Evolutionary conservation across 2,329 filamentous ascomycete genomes (phyloP).

Genomic region (Fusarium protoensiforme): DNA sequence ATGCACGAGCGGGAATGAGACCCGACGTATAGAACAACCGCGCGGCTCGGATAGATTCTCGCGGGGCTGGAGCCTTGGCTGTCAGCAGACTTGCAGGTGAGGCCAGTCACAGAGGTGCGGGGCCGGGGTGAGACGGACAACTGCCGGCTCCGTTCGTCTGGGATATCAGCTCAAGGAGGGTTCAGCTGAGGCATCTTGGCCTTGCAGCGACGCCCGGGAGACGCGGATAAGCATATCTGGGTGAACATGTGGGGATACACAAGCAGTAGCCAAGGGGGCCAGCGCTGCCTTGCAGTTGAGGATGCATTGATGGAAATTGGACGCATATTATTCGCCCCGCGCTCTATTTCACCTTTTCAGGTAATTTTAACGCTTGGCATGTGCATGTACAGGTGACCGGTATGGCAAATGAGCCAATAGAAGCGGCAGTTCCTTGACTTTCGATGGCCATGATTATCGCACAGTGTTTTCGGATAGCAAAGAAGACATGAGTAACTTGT

Average conservation of each 20-base stretch:
- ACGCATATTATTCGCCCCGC: not conserved
- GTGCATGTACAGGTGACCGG: not conserved
- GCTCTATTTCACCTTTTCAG: not conserved
- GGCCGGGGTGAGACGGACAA: not conserved
- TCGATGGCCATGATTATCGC: not conserved
- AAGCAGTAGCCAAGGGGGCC: not conserved
- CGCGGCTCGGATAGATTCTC: not conserved
- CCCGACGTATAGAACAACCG: not conserved
- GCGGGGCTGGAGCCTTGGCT: not conserved
- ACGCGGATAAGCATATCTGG: not conserved
- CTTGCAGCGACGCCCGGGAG: not conserved
- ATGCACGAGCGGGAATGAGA: constrained; percentile 3
- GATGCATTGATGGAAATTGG: not conserved
- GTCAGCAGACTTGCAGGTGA: constrained; percentile 1
- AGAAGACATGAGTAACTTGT: not conserved
- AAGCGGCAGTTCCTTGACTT: too few relatives aligned
- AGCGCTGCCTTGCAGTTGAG: not conserved
- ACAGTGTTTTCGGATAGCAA: not conserved
- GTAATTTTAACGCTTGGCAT: not conserved
- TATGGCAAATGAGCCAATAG: not conserved
- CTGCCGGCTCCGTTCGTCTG: not conserved
- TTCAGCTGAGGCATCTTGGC: not conserved
- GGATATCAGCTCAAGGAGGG: not conserved
- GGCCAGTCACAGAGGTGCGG: not conserved
- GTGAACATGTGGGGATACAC: not conserved